Evolutionary conservation across 768 basidiomycete species (phyloP).

Genomic region (Lentinus tigrinus): DNA sequence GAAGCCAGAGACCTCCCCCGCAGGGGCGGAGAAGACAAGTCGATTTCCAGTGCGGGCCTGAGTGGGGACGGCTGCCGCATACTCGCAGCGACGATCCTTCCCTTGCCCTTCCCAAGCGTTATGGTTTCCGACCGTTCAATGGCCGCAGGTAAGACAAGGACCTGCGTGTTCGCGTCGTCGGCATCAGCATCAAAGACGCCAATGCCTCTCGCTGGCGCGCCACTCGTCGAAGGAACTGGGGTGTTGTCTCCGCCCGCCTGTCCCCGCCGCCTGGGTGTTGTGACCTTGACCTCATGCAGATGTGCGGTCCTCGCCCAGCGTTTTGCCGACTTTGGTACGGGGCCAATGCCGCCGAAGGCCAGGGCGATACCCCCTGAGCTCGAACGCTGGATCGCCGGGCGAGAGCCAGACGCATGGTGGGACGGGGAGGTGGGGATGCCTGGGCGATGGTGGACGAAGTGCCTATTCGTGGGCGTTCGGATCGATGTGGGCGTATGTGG

Average conservation of each 20-base stretch:
- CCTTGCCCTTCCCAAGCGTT: conserved; percentile 18
- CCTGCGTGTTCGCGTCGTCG: background rate
- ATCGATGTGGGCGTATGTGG: conserved; percentile 24
- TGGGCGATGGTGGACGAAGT: conserved; percentile 16
- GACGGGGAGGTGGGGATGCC: conserved; percentile 31
- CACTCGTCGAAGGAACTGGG: background rate
- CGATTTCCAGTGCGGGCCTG: conserved; percentile 1
- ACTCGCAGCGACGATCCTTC: background rate
- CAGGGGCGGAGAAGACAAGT: conserved; percentile 4
- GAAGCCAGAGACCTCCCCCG: background rate
- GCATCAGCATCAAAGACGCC: background rate
- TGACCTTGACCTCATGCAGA: conserved; percentile 56
- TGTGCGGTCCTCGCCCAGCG: conserved; percentile 68
- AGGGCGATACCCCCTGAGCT: conserved; percentile 34
- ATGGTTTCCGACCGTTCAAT: background rate
- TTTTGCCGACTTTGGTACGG: conserved; percentile 46
- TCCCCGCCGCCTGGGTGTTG: background rate
- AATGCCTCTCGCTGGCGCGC: background rate
- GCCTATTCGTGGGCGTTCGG: conserved; percentile 17
- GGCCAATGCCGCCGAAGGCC: conserved; percentile 30
- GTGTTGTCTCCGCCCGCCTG: background rate
- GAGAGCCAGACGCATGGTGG: conserved; percentile 20
- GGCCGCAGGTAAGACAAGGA: conserved; percentile 7
- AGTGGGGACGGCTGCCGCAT: conserved; percentile 12
- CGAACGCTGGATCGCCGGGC: conserved; percentile 43